Base-by-base conservation (phyloP, 208 protist species). In the Herpetomonas tarakana region DNA sequence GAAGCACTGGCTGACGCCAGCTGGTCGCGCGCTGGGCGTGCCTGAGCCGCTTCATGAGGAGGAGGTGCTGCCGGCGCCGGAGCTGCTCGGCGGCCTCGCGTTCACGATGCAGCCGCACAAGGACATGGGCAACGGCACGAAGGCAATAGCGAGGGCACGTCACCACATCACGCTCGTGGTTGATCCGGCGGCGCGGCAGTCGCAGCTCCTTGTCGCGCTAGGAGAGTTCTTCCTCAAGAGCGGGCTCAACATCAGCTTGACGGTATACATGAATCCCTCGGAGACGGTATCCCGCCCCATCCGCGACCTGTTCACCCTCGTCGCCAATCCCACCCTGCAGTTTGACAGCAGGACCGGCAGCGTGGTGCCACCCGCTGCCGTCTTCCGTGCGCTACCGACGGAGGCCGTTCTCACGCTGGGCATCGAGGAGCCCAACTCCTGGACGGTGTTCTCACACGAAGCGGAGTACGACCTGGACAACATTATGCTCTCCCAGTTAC, bases 401-500 rank as follows among this genome's bases (percentile, higher is more conserved):
- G 22, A 67, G 45, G 64, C 76, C 59, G 38, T 91, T 7, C 68
- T 93, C 38, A 90, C 86, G 7, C 59, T 99, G 1, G 83, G 79
- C 53, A 55, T 98, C 7, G 92, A 98, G 19, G 83, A 91, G 35
- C 92, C 96, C 28, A 74, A 95, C 31, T 75, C 84, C 35, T 98
- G 94, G 94, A 79, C 92, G 2, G 80, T 98, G 3, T 84, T 96
- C 58, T 63, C 83, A 2, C 61, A 80, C 24, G 69, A 74, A 2
- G 78, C 94, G 1, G 70, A 81, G 58, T 71, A 93, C 57, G 98
- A 99, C 68, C 68, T 99, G 31, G 97, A 99, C 78, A 99, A 99
- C 77, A 89, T 99, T 58, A 63, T 87, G n/a, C 89, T 99, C 0
- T 74, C 68, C 0, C 71, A 57, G 51, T 88, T 86, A 18, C 74